phyloP scores from a whole-genome alignment of 2,329 filamentous ascomycete genomes.

The Stemphylium beticola region DNA sequence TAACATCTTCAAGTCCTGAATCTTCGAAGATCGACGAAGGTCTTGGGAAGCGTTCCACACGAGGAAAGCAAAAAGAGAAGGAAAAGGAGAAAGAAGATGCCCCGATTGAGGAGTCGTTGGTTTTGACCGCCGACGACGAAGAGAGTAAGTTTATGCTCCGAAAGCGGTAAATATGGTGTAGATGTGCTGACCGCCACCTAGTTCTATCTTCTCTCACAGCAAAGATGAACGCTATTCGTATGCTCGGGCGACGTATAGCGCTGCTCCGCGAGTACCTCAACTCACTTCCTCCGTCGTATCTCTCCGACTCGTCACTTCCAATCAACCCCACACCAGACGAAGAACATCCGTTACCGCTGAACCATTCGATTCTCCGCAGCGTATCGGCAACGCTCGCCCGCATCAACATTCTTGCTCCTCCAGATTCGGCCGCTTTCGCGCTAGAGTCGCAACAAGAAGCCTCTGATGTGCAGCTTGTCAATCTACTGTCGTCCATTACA shows the following conservation, averaged over 20 bases:
- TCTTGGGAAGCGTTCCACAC: slow-evolving; percentile 58
- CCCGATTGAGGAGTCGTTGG: slow-evolving; percentile 40
- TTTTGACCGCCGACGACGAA: slow-evolving; percentile 66
- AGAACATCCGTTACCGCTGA: slow-evolving; percentile 45
- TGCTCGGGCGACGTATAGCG: slow-evolving; percentile 71
- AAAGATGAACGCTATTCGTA: slow-evolving; percentile 91
- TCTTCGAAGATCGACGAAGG: slow-evolving; percentile 50
- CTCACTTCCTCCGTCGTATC: slow-evolving; percentile 70
- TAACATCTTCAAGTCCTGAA: slow-evolving; percentile 18
- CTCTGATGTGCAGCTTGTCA: slow-evolving; percentile 82
- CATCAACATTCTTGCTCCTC: slow-evolving; percentile 79
- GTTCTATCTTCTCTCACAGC: slow-evolving; percentile 75
- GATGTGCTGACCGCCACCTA: slow-evolving; percentile 31
- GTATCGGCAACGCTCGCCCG: slow-evolving; percentile 86
- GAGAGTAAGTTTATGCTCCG: slow-evolving; percentile 56
- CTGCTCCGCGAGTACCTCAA: slow-evolving; percentile 73
- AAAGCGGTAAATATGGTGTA: not conserved
- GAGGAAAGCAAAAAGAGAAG: slow-evolving; percentile 58
- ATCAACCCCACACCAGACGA: slow-evolving; percentile 37
- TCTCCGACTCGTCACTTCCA: slow-evolving; percentile 56
- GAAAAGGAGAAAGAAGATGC: slow-evolving; percentile 47
- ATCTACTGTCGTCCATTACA: slow-evolving; percentile 76
- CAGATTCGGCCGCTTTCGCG: slow-evolving; percentile 68
- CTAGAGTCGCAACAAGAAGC: slow-evolving; percentile 76
- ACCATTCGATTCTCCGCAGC: slow-evolving; percentile 80